Evolutionary conservation across 805 yeast species (phyloP), one percentile per base, ranked within the genome.

Genomic region (Hanseniaspora guilliermondii): DNA sequence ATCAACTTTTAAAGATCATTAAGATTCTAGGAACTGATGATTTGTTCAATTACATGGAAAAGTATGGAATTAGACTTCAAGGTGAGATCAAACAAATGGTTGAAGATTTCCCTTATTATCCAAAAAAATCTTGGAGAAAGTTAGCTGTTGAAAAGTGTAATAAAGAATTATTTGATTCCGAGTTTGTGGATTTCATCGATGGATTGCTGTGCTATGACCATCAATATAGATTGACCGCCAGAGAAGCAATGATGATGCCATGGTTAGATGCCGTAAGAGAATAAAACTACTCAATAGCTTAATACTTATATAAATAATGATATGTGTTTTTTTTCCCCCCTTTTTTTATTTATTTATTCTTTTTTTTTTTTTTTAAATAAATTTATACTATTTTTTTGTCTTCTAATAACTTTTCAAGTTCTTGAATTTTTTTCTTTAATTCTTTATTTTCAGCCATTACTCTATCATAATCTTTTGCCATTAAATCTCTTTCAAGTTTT

Each of bases 1-100:
- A 89, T 68, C 97, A 89, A 67, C 73, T 89, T 60, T 87, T 89
- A 49, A 91, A 89, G 66, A 89, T 89, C 59, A 88, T 86, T 5
- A 77, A 87, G 60, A 88, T 89, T 0, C 70, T 89, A 61, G 97
- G 97, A 2, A 85, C 95, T 1, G 89, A 85, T 53, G 87, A 82
- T 56, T 73, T 89, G 57, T 76, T 77, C 67, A 71, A 71, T 39
- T 89, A 88, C 65, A 70, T 85, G 61, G 66, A 72, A 36, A 87
- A 83, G 67, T 89, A 89, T 65, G 79, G 82, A 33, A 71, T 89
- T 55, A 75, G 74, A 54, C 71, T 89, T 58, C 82, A 88, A 55
- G 72, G 75, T 37, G 95, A 88, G 64, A 87, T 85, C 66, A 84
- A 82, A 60, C 85, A 82, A 53, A 77, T 86, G 82, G 55, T 52